Conservation (phyloP, 2,329 filamentous ascomycete species). For the Stachybotrys chartarum region DNA sequence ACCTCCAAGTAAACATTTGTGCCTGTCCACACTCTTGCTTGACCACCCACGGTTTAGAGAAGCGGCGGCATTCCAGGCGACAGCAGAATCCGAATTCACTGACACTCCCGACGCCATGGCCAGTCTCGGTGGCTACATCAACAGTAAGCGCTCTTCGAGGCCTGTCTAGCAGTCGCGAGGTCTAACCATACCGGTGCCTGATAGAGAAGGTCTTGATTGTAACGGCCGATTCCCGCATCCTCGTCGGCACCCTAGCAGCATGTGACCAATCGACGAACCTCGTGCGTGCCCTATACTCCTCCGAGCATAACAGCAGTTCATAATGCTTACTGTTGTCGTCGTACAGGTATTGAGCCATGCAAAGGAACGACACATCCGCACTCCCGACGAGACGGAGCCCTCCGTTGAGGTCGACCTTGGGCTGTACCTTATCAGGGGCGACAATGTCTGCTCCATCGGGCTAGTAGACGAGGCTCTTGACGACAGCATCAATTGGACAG, state of each 20-base stretch:
- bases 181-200: not conserved
- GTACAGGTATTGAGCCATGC: constrained; percentile 69
- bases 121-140: constrained; percentile 35
- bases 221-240: constrained; percentile 83
- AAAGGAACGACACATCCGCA: constrained; percentile 83
- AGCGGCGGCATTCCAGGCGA: not conserved
- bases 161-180: not conserved
- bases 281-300: constrained; percentile 28
- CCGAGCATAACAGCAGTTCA: not conserved
- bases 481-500: constrained; percentile 82
- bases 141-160: constrained; percentile 24
- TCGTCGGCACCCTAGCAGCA: constrained; percentile 74
- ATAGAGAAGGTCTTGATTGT: constrained; percentile 87
- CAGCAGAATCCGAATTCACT: not conserved
- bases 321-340: constrained; percentile 8
- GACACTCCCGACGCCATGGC: constrained; percentile 24
- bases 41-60: not conserved
- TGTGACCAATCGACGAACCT: constrained; percentile 92
- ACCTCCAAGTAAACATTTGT: not conserved
- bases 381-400: constrained; percentile 72
- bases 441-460: constrained; percentile 88
- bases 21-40: not conserved
- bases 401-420: constrained; percentile 78
- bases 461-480: constrained; percentile 87
- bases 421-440: constrained; percentile 85